phyloP scores from a whole-genome alignment of 129 eudicot species.

The Tagetes erecta region DNA sequence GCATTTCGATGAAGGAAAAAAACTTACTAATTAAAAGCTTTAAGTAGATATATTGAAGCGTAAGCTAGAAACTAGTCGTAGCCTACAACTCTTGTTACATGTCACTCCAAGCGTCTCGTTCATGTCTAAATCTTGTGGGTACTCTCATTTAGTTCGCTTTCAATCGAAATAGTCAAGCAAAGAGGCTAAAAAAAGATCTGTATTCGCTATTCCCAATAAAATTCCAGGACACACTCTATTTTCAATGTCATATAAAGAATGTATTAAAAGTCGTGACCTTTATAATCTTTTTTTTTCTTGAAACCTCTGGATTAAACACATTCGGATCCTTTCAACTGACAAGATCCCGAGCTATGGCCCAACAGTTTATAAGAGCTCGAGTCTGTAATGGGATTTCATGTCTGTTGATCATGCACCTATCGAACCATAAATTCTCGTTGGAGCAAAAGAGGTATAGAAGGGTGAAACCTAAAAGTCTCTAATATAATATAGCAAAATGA shows the following conservation, averaged over 20 bases:
- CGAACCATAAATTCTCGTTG: constrained; percentile 33
- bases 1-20: too few species aligned
- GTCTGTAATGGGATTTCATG: constrained; percentile 40
- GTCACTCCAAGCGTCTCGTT: constrained; percentile 34
- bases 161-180: constrained; percentile 45
- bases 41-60: constrained; percentile 15
- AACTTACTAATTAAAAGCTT: background rate
- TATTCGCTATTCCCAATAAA: constrained; percentile 28
- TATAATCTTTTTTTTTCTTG: constrained; percentile 9
- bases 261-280: constrained; percentile 42
- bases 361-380: constrained; percentile 30
- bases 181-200: constrained; percentile 39
- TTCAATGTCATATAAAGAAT: background rate
- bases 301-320: constrained; percentile 37
- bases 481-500: too few species aligned
- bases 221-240: constrained; percentile 36
- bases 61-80: constrained; percentile 11
- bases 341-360: constrained; percentile 45
- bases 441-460: constrained; percentile 35
- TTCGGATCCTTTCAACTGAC: constrained; percentile 30
- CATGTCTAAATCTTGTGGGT: constrained; percentile 30
- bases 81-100: constrained; percentile 24
- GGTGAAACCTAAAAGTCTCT: constrained; percentile 42
- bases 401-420: constrained; percentile 31
- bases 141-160: constrained; percentile 24